These are phyloP conservation scores for Suillus subaureus DNA, from an alignment of 768 basidiomycete species.

Conservation along the genomic window DNA sequence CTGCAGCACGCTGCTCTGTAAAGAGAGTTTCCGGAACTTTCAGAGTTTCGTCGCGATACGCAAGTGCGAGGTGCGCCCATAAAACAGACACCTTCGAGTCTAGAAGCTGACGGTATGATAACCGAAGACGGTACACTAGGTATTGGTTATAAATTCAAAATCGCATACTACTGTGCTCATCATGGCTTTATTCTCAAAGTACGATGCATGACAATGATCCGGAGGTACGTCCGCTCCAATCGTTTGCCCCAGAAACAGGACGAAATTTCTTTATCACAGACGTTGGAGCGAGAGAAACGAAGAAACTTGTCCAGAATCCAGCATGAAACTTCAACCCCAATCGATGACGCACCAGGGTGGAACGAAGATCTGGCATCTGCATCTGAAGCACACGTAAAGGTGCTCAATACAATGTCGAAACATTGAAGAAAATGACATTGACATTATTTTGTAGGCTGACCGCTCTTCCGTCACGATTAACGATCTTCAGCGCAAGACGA, in stretches of 20 bases:
- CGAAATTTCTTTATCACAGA: conserved; percentile 27
- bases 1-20: neutral
- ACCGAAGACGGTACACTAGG: conserved; percentile 3
- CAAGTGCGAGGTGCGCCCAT: neutral
- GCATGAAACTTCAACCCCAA: conserved; percentile 50
- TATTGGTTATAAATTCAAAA: conserved; percentile 1
- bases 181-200: conserved; percentile 26
- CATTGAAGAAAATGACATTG: neutral
- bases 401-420: conserved; percentile 16
- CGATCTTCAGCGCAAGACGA: conserved; percentile 28
- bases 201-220: conserved; percentile 65
- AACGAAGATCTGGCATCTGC: conserved; percentile 64
- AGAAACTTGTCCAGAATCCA: conserved; percentile 49
- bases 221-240: conserved; percentile 36
- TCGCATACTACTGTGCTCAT: neutral
- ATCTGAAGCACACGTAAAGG: conserved; percentile 72
- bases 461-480: conserved; percentile 14
- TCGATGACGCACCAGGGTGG: conserved; percentile 67
- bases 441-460: conserved; percentile 25
- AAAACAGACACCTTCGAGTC: too few species aligned
- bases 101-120: neutral
- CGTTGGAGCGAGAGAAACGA: conserved; percentile 54
- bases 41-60: neutral
- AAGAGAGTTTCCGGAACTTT: neutral
- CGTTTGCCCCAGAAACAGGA: neutral